Conservation (phyloP, 2,329 filamentous ascomycete genomes). For the Aspergillus sclerotialis region DNA sequence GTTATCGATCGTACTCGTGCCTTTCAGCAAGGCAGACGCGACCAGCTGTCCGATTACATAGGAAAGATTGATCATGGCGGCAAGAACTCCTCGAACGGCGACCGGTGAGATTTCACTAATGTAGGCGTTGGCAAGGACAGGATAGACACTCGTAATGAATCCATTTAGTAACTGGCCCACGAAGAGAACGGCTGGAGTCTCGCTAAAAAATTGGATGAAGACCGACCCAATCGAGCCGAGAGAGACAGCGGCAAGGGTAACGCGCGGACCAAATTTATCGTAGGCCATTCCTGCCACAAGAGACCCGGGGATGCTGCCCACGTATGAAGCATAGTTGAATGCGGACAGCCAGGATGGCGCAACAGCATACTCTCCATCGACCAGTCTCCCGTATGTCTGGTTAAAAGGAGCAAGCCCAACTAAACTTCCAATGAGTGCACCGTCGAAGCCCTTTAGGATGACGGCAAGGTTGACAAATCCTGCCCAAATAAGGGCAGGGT, state of each 20-base stretch:
- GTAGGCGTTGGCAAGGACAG: slow-evolving; percentile 44
- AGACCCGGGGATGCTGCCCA: slow-evolving; percentile 19
- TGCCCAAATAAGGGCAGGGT: slow-evolving; percentile 19
- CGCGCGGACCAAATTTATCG: slow-evolving; percentile 21
- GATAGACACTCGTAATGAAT: slow-evolving; percentile 55
- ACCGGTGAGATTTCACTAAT: slow-evolving; percentile 24
- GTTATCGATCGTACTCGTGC: slow-evolving; percentile 10
- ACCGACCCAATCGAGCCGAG: slow-evolving; percentile 41
- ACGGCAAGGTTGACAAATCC: slow-evolving; percentile 21
- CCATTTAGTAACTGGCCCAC: slow-evolving; percentile 57
- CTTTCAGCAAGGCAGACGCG: slow-evolving; percentile 22
- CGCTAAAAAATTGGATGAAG: slow-evolving; percentile 58
- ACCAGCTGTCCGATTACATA: slow-evolving; percentile 27
- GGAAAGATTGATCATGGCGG: slow-evolving; percentile 23
- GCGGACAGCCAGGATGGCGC: slow-evolving; percentile 20
- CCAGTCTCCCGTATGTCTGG: slow-evolving; percentile 19
- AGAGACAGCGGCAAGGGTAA: slow-evolving; percentile 18
- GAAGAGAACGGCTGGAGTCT: slow-evolving; percentile 49
- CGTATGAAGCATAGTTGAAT: slow-evolving; percentile 19
- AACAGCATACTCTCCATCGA: slow-evolving; percentile 17
- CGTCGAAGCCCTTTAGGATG: slow-evolving; percentile 18
- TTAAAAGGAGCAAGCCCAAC: slow-evolving; percentile 22
- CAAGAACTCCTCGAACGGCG: slow-evolving; percentile 21
- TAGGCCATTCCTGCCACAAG: slow-evolving; percentile 17
- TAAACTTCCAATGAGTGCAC: slow-evolving; percentile 17